Base-by-base conservation (phyloP, 257 asterid genomes). In the Solanum clarkiae region DNA sequence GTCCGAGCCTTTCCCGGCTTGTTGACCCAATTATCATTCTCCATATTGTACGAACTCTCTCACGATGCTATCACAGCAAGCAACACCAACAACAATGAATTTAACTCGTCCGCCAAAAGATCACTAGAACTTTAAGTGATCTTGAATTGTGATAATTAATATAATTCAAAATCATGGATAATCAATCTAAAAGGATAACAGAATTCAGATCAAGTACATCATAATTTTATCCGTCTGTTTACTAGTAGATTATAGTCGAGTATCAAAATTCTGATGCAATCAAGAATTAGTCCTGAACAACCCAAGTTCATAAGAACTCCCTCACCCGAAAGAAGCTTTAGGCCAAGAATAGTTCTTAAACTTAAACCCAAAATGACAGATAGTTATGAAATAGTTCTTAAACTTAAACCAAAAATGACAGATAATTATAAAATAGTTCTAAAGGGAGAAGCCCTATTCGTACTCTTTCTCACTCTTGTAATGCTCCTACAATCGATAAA, bases 21-120 rank as follows among this genome's bases (percentile, higher is more conserved):
- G 87, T 87, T 81, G 75, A 89, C 65, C 87, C 65, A 85, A 85
- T 86, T 86, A 85, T 91, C 94, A 91, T 91, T 90, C 88, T 85
- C 88, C 94, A 90, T 90, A 81, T 70, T 40, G 83, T 69, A 85
- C 89, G 89, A 87, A 36, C 42, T 60, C 92, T 86, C 92, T 90
- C 65, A 7, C 44, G 26, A 75, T 63, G 79, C 91, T 88, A 70
- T 80, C 87, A 85, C 86, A 85, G 84, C 40, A 85, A 87, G 47
- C 80, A 84, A 8, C 86, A 83, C 68, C 74, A 80, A 8, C 32
- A 59, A 74, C 45, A 85, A 85, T 32, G 83, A 84, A 84, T 84
- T 13, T 91, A 82, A 71, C 87, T 69, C 6, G 49, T 77, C 53
- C 29, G 24, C 26, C 62, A 26, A 70, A 70, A 70, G 22, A 42